phyloP scores from a whole-genome alignment of 306 rosid species.

The Castanea sativa region DNA sequence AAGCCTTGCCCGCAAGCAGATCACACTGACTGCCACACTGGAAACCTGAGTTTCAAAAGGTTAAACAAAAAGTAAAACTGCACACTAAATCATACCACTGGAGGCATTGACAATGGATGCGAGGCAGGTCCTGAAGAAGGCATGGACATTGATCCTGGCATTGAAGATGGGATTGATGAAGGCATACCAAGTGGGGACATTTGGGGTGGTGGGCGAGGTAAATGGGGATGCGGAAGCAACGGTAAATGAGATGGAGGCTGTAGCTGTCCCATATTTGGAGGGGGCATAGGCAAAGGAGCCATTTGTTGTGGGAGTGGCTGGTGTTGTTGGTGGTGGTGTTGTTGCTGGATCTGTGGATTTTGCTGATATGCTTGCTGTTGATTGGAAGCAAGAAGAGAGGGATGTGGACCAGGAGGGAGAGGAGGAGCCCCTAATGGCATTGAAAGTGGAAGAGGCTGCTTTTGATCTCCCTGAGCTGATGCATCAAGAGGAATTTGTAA shows the following conservation, averaged over 20 bases:
- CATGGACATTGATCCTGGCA: constrained; percentile 61
- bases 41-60: not conserved
- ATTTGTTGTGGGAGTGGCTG: constrained; percentile 72
- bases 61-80: not conserved
- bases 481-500: constrained; percentile 65
- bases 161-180: constrained; percentile 49
- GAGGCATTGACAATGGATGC: constrained; percentile 51
- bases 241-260: constrained; percentile 95
- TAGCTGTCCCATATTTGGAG: constrained; percentile 75
- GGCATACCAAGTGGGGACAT: constrained; percentile 81
- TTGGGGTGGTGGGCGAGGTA: constrained; percentile 85
- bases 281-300: constrained; percentile 70
- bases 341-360: constrained; percentile 82
- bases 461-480: constrained; percentile 70
- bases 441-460: constrained; percentile 74
- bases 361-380: constrained; percentile 88
- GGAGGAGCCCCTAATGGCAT: constrained; percentile 85
- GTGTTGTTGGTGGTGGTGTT: constrained; percentile 57
- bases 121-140: constrained; percentile 47
- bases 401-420: constrained; percentile 99
- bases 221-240: constrained; percentile 76
- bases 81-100: constrained; percentile 56
- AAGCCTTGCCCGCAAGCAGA: not conserved
- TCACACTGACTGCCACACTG: not conserved
- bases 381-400: constrained; percentile 81